A percentile compares a stretch with the other conserved stretches of the same genome.
Evolutionary conservation across 2,329 filamentous ascomycete genomes (phyloP).

Genomic region (Penicillium occitanis): DNA sequence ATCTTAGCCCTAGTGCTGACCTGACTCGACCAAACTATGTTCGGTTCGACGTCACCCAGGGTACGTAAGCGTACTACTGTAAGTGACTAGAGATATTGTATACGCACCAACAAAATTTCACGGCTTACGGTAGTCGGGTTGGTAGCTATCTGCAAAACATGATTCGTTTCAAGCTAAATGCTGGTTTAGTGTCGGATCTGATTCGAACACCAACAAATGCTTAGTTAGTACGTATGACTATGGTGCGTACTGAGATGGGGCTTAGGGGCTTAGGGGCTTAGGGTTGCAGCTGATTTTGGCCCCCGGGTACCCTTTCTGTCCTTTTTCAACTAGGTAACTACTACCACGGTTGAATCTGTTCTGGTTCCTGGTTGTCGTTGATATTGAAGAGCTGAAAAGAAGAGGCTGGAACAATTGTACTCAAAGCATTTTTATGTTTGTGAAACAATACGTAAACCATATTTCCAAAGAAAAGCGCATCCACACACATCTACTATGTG

Average conservation of each 20-base stretch:
- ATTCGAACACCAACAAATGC: background rate
- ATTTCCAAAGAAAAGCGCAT: too few relatives aligned
- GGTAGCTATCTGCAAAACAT: background rate
- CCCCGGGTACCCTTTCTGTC: background rate
- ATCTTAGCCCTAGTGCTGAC: background rate
- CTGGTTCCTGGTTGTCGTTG: background rate
- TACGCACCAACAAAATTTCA: background rate
- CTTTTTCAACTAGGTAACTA: too few relatives aligned
- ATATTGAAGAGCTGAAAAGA: background rate
- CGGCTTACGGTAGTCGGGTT: background rate
- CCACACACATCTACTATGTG: background rate
- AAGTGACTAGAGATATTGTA: background rate
- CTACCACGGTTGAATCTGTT: background rate
- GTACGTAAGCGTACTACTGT: background rate
- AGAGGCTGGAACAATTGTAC: background rate
- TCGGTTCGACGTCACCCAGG: background rate
- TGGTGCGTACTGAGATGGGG: background rate
- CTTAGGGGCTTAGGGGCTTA: background rate
- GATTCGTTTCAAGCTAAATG: background rate
- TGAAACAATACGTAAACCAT: background rate
- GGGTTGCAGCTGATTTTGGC: constrained; percentile 17
- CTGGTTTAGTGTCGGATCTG: background rate
- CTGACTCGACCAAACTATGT: background rate
- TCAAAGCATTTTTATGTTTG: too few relatives aligned
- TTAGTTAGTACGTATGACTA: background rate